These are phyloP conservation scores for Plectranthus barbatus DNA, from an alignment of 257 asterid genomes.

Conservation along the genomic window DNA sequence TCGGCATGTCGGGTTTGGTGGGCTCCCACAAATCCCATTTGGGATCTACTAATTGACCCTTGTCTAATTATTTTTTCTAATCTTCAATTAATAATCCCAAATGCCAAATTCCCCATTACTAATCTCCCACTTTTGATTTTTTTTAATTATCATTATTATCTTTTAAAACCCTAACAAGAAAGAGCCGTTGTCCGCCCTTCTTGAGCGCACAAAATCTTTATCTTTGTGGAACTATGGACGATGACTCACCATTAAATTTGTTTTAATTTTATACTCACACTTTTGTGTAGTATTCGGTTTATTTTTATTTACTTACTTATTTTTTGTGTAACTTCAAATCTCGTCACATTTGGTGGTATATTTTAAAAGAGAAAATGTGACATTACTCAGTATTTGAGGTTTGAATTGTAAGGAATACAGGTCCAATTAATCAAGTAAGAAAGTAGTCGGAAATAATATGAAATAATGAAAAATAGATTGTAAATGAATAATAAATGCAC, in stretches of 20 bases:
- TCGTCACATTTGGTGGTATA: neutral
- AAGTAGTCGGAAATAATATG: too few species aligned
- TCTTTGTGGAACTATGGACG: neutral
- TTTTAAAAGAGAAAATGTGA: too few species aligned
- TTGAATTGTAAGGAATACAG: too few species aligned
- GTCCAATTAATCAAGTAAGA: too few species aligned
- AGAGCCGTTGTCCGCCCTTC: neutral
- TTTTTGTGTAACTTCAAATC: neutral
- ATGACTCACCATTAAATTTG: neutral
- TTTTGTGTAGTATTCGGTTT: neutral
- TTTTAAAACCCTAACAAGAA: neutral
- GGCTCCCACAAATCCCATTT: slow-evolving; percentile 50
- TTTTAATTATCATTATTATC: too few species aligned
- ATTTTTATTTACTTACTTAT: too few species aligned
- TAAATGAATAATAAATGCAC: too few species aligned
- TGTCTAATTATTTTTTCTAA: slow-evolving; percentile 16
- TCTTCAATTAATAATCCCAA: slow-evolving; percentile 4
- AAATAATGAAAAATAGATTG: too few species aligned
- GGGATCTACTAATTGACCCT: slow-evolving; percentile 34
- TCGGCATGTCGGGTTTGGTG: slow-evolving; percentile 36
- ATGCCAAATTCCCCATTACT: too few species aligned
- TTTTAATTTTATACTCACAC: neutral
- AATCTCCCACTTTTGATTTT: too few species aligned
- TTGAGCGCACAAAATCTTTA: slow-evolving; percentile 15
- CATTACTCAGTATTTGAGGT: too few species aligned